A percentile compares a stretch with the other conserved stretches of the same genome.
phyloP scores from a whole-genome alignment of 805 yeast genomes.

The Candida corydali region DNA sequence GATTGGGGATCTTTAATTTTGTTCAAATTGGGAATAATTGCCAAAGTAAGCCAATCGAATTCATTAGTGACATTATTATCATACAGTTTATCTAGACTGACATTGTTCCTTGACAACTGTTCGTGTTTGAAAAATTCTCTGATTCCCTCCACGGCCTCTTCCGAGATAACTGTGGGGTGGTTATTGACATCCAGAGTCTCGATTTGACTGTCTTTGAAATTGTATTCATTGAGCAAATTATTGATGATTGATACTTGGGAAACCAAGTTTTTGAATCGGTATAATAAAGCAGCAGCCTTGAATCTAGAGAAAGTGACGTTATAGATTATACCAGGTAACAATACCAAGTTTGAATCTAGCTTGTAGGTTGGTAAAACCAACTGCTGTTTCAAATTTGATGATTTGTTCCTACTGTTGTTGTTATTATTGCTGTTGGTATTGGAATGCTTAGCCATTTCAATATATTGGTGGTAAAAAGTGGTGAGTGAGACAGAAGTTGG shows the following conservation, averaged over 20 bases:
- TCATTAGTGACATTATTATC: slow-evolving; percentile 2
- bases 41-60: slow-evolving; percentile 36
- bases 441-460: slow-evolving; percentile 1
- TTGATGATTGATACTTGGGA: slow-evolving; percentile 24
- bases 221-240: slow-evolving; percentile 32
- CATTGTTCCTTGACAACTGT: slow-evolving; percentile 6
- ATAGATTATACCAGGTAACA: slow-evolving; percentile 61
- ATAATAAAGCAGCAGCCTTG: slow-evolving; percentile 45
- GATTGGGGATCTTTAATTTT: slow-evolving; percentile 23
- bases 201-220: slow-evolving; percentile 19
- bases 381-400: slow-evolving; percentile 12
- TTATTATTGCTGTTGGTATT: neutral
- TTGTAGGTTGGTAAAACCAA: slow-evolving; percentile 37
- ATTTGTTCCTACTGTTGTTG: slow-evolving; percentile 1
- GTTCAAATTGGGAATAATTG: slow-evolving; percentile 29
- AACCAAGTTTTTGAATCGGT: slow-evolving; percentile 33
- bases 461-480: neutral
- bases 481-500: too few species aligned
- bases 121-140: slow-evolving; percentile 17
- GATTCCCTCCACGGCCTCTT: slow-evolving; percentile 30
- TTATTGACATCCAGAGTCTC: slow-evolving; percentile 8
- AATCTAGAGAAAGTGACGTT: slow-evolving; percentile 48
- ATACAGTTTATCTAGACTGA: neutral
- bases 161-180: slow-evolving; percentile 22
- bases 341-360: slow-evolving; percentile 42